Percentiles rank a stretch among this genome's conserved stretches.
phyloP scores from a whole-genome alignment of 2,329 filamentous ascomycete species.

The Periconia digitata region DNA sequence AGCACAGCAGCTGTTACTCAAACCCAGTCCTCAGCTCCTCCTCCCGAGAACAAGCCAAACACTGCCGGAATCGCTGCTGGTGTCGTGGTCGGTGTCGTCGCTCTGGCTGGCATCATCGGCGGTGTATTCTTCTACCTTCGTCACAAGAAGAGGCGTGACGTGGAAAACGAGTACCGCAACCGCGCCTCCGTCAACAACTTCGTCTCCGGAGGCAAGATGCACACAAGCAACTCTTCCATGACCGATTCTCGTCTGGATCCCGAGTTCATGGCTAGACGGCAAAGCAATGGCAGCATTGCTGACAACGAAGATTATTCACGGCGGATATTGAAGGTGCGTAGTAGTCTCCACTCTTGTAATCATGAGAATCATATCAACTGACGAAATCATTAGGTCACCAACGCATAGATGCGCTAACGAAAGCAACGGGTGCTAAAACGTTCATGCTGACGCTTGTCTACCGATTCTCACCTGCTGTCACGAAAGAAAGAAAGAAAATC shows the following conservation, averaged over 20 bases:
- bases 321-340: slow-evolving; percentile 84
- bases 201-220: slow-evolving; percentile 59
- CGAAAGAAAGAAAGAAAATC: slow-evolving; percentile 6
- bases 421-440: slow-evolving; percentile 10
- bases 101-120: slow-evolving; percentile 64
- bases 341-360: slow-evolving; percentile 22
- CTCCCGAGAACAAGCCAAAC: slow-evolving; percentile 55
- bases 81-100: slow-evolving; percentile 81
- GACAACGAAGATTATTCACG: slow-evolving; percentile 97
- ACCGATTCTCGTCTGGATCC: slow-evolving; percentile 85
- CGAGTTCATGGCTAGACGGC: slow-evolving; percentile 74
- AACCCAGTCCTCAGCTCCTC: slow-evolving; percentile 45
- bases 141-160: slow-evolving; percentile 71
- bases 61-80: slow-evolving; percentile 85
- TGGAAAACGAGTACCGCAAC: slow-evolving; percentile 82
- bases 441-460: neutral
- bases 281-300: slow-evolving; percentile 94
- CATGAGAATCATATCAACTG: slow-evolving; percentile 6
- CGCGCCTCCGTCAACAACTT: slow-evolving; percentile 80
- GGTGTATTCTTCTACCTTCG: slow-evolving; percentile 75
- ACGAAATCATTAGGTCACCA: slow-evolving; percentile 36
- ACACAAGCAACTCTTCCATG: slow-evolving; percentile 68
- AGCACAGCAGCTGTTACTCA: slow-evolving; percentile 25
- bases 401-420: slow-evolving; percentile 30
- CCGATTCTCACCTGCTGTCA: slow-evolving; percentile 10